phyloP scores from a whole-genome alignment of 768 basidiomycete genomes.

The Phanerodontia chrysosporium region DNA sequence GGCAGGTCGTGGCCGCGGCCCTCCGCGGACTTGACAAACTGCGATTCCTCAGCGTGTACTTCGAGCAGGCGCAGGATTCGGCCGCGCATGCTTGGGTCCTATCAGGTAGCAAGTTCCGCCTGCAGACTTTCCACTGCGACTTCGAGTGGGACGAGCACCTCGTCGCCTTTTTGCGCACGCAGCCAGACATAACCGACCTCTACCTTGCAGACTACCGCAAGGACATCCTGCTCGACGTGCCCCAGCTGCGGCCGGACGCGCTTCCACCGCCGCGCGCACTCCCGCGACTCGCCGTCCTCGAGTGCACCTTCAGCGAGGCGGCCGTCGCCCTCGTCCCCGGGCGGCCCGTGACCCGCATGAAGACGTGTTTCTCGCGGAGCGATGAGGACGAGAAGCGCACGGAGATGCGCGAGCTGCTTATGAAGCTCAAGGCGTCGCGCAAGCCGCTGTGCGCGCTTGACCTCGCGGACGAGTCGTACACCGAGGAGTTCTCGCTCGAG shows the following conservation, averaged over 20 bases:
- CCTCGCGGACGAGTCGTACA: slow-evolving; percentile 59
- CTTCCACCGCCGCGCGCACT: slow-evolving; percentile 18
- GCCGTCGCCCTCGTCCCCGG: slow-evolving; percentile 51
- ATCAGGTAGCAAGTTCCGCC: slow-evolving; percentile 42
- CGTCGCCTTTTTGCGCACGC: slow-evolving; percentile 46
- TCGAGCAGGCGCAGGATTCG: slow-evolving; percentile 24
- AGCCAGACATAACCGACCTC: slow-evolving; percentile 45
- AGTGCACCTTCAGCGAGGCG: slow-evolving; percentile 68
- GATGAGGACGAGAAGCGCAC: slow-evolving; percentile 42
- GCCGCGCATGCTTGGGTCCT: slow-evolving; percentile 36
- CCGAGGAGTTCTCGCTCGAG: slow-evolving; percentile 49
- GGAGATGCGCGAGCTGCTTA: slow-evolving; percentile 48
- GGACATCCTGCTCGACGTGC: slow-evolving; percentile 15
- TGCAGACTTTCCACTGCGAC: slow-evolving; percentile 62
- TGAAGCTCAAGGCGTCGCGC: slow-evolving; percentile 42
- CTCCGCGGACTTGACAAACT: slow-evolving; percentile 44
- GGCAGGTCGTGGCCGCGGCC: slow-evolving; percentile 46
- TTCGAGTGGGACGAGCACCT: slow-evolving; percentile 60
- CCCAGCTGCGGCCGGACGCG: slow-evolving; percentile 11
- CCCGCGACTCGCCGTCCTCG: slow-evolving; percentile 47
- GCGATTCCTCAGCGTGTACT: slow-evolving; percentile 48
- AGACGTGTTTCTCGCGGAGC: slow-evolving; percentile 65
- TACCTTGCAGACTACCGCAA: slow-evolving; percentile 34
- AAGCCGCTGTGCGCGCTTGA: slow-evolving; percentile 48
- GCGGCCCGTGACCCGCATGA: slow-evolving; percentile 57